phyloP scores from a whole-genome alignment of 192 early-diverging fungal species.

The Backusella westeae region DNA sequence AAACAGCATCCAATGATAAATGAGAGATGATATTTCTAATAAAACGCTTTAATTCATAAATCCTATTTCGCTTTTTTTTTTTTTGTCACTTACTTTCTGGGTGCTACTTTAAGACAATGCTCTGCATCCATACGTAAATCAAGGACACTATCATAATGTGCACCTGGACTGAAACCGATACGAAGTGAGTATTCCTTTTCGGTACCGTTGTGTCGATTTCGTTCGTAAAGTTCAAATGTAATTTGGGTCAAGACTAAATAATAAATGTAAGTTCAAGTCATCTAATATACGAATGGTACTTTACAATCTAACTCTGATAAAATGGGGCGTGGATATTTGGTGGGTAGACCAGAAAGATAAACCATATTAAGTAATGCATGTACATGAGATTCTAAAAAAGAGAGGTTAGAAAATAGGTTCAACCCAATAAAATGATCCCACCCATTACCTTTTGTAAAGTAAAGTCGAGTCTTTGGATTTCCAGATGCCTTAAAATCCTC shows the following conservation, averaged over 20 bases:
- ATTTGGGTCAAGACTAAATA: constrained; percentile 87
- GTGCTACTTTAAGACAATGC: constrained; percentile 82
- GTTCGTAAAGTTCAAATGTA: constrained; percentile 94
- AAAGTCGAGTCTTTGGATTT: constrained; percentile 71
- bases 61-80: no score
- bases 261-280: background rate
- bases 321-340: constrained; percentile 55
- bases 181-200: constrained; percentile 85
- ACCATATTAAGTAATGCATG: constrained; percentile 92
- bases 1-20: constrained; percentile 70
- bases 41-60: no score
- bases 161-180: constrained; percentile 89
- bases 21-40: constrained; percentile 79
- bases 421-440: background rate
- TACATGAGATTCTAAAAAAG: constrained; percentile 81
- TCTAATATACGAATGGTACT: constrained; percentile 3
- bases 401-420: background rate
- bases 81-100: constrained; percentile 52
- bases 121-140: constrained; percentile 83
- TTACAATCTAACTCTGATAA: constrained; percentile 92
- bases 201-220: constrained; percentile 51
- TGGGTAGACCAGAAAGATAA: constrained; percentile 81
- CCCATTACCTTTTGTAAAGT: constrained; percentile 85
- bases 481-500: constrained; percentile 52
- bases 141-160: constrained; percentile 86